Percentiles rank a stretch among this genome's conserved stretches.
Evolutionary conservation across 495 filamentous ascomycete species (phyloP).

Genomic region (Aspergillus affinis): DNA sequence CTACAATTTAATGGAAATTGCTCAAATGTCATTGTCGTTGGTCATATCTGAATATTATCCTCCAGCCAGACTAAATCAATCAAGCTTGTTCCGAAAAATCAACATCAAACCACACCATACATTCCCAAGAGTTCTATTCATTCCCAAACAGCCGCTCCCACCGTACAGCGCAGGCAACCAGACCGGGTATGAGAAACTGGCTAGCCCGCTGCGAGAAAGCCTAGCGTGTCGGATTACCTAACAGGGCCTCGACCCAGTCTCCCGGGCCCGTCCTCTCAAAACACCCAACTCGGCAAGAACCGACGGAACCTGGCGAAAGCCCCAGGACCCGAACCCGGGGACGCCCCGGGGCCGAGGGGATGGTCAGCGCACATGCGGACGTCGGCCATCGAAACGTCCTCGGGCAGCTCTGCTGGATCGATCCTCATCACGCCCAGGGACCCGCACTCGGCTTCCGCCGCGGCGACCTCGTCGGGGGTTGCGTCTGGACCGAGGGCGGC

Average conservation of each 20-base stretch:
- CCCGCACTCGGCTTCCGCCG: constrained; percentile 22
- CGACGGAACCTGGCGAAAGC: constrained; percentile 18
- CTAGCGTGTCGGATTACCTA: too few species aligned
- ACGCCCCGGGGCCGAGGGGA: constrained; percentile 17
- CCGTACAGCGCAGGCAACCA: background rate
- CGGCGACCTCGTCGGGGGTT: constrained; percentile 23
- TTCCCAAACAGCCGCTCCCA: background rate
- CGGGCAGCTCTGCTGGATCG: constrained; percentile 22
- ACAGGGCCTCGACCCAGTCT: background rate
- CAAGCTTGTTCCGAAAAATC: background rate
- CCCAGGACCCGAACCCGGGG: constrained; percentile 16
- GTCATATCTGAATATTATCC: too few species aligned
- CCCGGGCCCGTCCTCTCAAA: constrained; percentile 20
- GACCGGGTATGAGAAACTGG: background rate
- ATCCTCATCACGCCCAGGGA: constrained; percentile 23
- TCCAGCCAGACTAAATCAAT: background rate
- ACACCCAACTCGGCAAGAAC: constrained; percentile 21
- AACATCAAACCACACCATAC: too few species aligned
- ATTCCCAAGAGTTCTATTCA: too few species aligned
- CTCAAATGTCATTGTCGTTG: too few species aligned
- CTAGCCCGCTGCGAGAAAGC: too few species aligned
- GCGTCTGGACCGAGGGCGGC: constrained; percentile 21
- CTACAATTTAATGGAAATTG: too few species aligned
- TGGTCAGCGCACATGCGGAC: constrained; percentile 26
- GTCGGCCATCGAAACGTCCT: constrained; percentile 18